Percentiles rank a stretch among this genome's conserved stretches.
These are phyloP conservation scores for Pichia nakasei DNA, from an alignment of 805 yeast genomes.

Conservation along the genomic window DNA sequence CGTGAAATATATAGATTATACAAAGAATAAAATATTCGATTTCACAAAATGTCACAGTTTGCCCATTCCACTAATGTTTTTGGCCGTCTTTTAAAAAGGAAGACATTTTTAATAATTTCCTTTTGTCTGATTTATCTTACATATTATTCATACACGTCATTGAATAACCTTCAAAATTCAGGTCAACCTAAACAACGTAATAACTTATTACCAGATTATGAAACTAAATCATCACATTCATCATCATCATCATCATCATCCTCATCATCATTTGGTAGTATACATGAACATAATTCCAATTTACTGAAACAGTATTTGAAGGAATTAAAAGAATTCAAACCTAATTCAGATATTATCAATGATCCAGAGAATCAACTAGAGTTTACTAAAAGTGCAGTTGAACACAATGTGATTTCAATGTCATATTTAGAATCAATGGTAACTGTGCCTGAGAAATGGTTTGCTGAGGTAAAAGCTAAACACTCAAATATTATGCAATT, in stretches of 20 bases:
- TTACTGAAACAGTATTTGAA: background rate
- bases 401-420: background rate
- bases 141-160: background rate
- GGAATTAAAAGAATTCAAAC: background rate
- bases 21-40: too few relatives aligned
- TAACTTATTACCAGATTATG: background rate
- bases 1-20: too few relatives aligned
- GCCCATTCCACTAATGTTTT: background rate
- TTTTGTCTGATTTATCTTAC: background rate
- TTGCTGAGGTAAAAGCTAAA: constrained; percentile 5
- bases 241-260: background rate
- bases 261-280: background rate
- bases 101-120: background rate
- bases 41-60: too few relatives aligned
- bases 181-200: background rate
- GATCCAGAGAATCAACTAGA: constrained; percentile 3
- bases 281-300: background rate
- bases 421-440: constrained; percentile 2
- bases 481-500: constrained; percentile 3
- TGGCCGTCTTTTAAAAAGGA: background rate
- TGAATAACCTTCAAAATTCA: too few relatives aligned
- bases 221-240: background rate
- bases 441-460: constrained; percentile 1
- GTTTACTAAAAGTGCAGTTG: background rate
- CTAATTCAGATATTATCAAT: background rate